Conservation (phyloP, 257 asterid genomes). For the Rhazya stricta region DNA sequence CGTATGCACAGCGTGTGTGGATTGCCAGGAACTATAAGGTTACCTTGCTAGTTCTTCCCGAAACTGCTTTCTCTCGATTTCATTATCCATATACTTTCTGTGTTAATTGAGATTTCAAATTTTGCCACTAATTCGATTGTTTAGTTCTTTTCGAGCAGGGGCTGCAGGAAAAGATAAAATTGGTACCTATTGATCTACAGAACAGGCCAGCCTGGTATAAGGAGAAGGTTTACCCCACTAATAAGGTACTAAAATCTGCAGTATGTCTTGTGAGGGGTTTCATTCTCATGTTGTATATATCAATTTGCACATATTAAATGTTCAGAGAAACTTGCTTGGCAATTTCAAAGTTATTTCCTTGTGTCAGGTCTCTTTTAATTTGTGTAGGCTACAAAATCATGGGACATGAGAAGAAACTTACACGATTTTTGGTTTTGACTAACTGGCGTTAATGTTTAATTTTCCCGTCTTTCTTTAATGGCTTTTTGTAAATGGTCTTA, state of each 20-base stretch:
- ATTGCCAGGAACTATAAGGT: conserved; percentile 79
- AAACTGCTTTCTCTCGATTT: neutral
- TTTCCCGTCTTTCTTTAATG: neutral
- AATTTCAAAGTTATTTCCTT: neutral
- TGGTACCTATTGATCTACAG: conserved; percentile 73
- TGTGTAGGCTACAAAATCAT: neutral
- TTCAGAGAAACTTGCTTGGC: neutral
- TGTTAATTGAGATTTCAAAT: neutral
- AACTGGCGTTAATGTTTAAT: neutral
- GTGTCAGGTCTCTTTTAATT: neutral
- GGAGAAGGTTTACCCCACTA: conserved; percentile 79
- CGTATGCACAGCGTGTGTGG: conserved; percentile 88
- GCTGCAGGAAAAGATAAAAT: conserved; percentile 56
- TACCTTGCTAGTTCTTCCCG: conserved; percentile 11
- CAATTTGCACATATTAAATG: neutral
- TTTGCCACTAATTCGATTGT: neutral
- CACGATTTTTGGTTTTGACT: neutral
- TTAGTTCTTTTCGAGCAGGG: conserved; percentile 46
- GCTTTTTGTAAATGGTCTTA: neutral
- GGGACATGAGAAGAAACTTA: neutral
- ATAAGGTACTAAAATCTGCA: conserved; percentile 43
- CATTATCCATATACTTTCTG: neutral
- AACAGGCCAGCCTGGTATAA: conserved; percentile 89
- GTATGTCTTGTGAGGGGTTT: neutral
- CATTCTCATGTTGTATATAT: neutral